Evolutionary conservation across 345 rosid species (phyloP).

Genomic region (Odontarrhena argentea): DNA sequence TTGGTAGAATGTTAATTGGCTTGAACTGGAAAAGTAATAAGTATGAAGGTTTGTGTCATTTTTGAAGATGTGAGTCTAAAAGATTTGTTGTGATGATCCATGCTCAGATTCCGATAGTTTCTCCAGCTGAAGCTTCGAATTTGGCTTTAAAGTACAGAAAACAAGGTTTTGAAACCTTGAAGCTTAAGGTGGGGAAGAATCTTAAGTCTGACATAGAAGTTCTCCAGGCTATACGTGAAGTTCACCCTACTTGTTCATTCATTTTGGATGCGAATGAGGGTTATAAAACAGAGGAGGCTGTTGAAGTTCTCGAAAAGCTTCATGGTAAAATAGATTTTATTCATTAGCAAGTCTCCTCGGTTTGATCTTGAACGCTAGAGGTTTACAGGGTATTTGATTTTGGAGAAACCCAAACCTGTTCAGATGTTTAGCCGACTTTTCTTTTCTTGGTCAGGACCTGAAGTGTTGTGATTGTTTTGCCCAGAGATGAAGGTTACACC

Average conservation of each 20-base stretch:
- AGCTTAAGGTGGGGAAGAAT: slow-evolving; percentile 93
- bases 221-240: slow-evolving; percentile 81
- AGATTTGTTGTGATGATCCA: slow-evolving; percentile 19
- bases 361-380: not conserved
- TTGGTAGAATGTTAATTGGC: not conserved
- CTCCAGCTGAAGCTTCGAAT: slow-evolving; percentile 70
- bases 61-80: not conserved
- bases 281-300: slow-evolving; percentile 71
- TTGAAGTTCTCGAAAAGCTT: slow-evolving; percentile 75
- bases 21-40: not conserved
- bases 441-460: not conserved
- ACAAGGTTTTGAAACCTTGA: slow-evolving; percentile 80
- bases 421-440: not conserved
- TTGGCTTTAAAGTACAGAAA: slow-evolving; percentile 70
- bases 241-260: slow-evolving; percentile 72
- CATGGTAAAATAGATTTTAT: slow-evolving; percentile 51
- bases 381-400: not conserved
- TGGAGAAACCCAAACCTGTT: not conserved
- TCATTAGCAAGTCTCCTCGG: not conserved
- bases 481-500: slow-evolving; percentile 88
- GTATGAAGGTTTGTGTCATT: not conserved
- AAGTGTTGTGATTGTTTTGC: slow-evolving; percentile 29
- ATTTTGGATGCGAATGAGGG: slow-evolving; percentile 98
- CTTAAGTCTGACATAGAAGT: slow-evolving; percentile 72
- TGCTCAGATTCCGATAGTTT: slow-evolving; percentile 89